phyloP scores from a whole-genome alignment of 192 early-diverging fungal genomes.

The Coemansia sp. region DNA sequence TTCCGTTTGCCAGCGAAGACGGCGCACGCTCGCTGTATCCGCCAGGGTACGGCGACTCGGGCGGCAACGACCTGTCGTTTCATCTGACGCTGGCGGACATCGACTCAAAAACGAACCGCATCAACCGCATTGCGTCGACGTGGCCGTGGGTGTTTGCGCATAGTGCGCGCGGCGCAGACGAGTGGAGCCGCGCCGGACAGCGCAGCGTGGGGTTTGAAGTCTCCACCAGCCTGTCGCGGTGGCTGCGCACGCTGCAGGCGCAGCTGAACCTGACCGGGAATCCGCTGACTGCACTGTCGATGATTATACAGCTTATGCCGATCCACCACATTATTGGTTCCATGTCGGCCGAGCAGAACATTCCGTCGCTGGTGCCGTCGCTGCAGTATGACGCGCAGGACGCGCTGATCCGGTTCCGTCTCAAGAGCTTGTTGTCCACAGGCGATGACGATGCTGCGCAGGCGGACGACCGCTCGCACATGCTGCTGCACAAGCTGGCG shows the following conservation, averaged over 20 bases:
- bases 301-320: conserved; percentile 46
- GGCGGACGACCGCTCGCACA: conserved; percentile 18
- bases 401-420: conserved; percentile 17
- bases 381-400: conserved; percentile 11
- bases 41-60: conserved; percentile 26
- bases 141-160: conserved; percentile 48
- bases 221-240: conserved; percentile 40
- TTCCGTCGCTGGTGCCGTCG: conserved; percentile 18
- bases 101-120: conserved; percentile 27
- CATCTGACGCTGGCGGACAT: conserved; percentile 49
- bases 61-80: conserved; percentile 38
- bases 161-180: conserved; percentile 10
- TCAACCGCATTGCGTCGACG: conserved; percentile 37
- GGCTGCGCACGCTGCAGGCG: conserved; percentile 44
- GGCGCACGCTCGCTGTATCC: conserved; percentile 24
- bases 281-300: conserved; percentile 28
- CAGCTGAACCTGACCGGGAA: conserved; percentile 41
- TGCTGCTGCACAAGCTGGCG: conserved; percentile 27
- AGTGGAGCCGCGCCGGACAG: not conserved
- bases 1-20: conserved; percentile 33
- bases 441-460: not conserved
- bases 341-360: conserved; percentile 13
- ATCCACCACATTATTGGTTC: conserved; percentile 34
- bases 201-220: conserved; percentile 21
- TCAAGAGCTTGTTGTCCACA: conserved; percentile 16